Evolutionary conservation across 1,139 yeast genomes (phyloP).

Genomic region (Blastobotrys buckinghamii): DNA sequence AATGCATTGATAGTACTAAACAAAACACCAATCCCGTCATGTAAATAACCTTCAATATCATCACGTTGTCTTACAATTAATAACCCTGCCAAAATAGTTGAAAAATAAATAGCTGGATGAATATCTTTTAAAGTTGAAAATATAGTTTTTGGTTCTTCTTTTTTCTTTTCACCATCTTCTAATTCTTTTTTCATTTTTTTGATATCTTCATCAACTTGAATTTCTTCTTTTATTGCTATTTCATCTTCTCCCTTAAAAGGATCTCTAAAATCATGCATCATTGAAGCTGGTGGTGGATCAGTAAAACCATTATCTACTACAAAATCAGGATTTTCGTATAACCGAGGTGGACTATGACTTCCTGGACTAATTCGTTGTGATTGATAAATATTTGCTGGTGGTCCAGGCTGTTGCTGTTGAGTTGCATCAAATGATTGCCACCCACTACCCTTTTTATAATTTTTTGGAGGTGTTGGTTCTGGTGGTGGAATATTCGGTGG

Average conservation of each 20-base stretch:
- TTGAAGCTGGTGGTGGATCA: slow-evolving; percentile 7
- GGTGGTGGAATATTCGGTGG: background rate
- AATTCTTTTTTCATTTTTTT: background rate
- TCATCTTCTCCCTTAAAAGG: slow-evolving; percentile 5
- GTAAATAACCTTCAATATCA: slow-evolving; percentile 20
- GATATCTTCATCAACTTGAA: background rate
- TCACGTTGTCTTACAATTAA: slow-evolving; percentile 22
- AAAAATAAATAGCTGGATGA: slow-evolving; percentile 24
- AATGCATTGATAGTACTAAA: slow-evolving; percentile 19
- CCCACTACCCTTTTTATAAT: background rate
- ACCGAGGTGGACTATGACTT: background rate
- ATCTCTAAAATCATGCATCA: slow-evolving; percentile 6
- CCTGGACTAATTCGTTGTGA: background rate
- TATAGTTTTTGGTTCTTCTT: slow-evolving; percentile 1
- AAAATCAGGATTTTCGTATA: background rate
- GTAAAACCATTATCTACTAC: slow-evolving; percentile 1
- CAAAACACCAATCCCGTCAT: slow-evolving; percentile 18
- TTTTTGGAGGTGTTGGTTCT: background rate
- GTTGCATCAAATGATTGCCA: slow-evolving; percentile 4
- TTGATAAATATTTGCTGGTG: too few relatives aligned
- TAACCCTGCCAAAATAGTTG: slow-evolving; percentile 21
- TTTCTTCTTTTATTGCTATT: slow-evolving; percentile 2
- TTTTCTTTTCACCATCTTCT: background rate
- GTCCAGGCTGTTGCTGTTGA: background rate
- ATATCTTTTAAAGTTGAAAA: slow-evolving; percentile 9